Evolutionary conservation across 177 flowering plant genomes (phyloP).

Genomic region (Vitis hybrid): DNA sequence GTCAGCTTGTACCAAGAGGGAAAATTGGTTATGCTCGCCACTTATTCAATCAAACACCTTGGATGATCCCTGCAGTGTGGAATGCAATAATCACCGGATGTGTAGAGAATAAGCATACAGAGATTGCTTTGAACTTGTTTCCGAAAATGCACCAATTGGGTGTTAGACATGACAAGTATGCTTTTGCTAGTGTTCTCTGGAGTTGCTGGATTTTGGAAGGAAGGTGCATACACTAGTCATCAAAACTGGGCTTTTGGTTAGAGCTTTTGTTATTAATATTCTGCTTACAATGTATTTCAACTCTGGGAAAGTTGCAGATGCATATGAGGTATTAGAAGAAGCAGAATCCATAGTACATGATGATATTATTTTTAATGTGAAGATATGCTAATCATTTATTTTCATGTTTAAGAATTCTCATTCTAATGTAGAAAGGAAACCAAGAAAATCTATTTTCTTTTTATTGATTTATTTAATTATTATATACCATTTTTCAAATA

Average conservation of each 20-base stretch:
- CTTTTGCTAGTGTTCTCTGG: too few species aligned
- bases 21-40: constrained; percentile 30
- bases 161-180: constrained; percentile 44
- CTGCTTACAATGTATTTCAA: constrained; percentile 61
- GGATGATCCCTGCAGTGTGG: constrained; percentile 36
- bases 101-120: constrained; percentile 32
- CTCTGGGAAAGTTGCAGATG: constrained; percentile 29
- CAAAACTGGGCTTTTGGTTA: constrained; percentile 42
- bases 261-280: constrained; percentile 54
- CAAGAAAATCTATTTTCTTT: too few species aligned
- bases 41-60: constrained; percentile 42
- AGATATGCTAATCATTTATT: constrained; percentile 25
- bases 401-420: too few species aligned
- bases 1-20: constrained; percentile 46
- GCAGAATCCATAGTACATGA: constrained; percentile 28
- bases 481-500: too few species aligned
- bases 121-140: constrained; percentile 36
- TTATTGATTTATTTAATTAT: too few species aligned
- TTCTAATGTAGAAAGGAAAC: too few species aligned
- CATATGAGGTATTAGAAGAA: constrained; percentile 43
- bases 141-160: constrained; percentile 43
- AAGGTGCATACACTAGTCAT: constrained; percentile 50
- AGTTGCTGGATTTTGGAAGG: constrained; percentile 33
- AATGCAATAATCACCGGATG: constrained; percentile 64
- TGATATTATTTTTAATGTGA: constrained; percentile 56